Evolutionary conservation across 805 yeast species (phyloP).

Genomic region (Blastobotrys parvus): DNA sequence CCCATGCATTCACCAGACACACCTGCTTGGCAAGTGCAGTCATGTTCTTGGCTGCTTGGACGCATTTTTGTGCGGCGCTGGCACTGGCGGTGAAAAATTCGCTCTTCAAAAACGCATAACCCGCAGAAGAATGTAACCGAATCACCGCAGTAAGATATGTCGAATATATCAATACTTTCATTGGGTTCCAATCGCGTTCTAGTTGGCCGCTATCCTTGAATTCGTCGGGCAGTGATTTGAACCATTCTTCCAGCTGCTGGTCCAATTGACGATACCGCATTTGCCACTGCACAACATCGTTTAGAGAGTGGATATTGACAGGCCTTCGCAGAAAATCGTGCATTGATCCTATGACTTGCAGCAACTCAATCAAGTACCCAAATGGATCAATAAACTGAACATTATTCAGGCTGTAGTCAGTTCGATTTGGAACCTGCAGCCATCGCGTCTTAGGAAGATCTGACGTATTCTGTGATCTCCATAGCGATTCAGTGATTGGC

Average conservation of each 20-base stretch:
- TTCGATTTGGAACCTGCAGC: slow-evolving; percentile 6
- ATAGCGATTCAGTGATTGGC: slow-evolving; percentile 13
- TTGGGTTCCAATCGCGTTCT: slow-evolving; percentile 9
- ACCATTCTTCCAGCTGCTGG: slow-evolving; percentile 19
- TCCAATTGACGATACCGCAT: slow-evolving; percentile 16
- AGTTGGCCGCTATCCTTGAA: slow-evolving; percentile 2
- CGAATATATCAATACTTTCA: slow-evolving; percentile 16
- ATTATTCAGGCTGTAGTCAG: slow-evolving; percentile 3
- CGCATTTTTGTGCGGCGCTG: slow-evolving; percentile 17
- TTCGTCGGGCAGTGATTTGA: slow-evolving; percentile 12
- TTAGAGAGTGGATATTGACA: slow-evolving; percentile 16
- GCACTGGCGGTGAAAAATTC: slow-evolving; percentile 17
- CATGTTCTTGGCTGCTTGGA: slow-evolving; percentile 15
- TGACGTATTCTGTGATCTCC: slow-evolving; percentile 6
- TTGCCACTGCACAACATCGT: slow-evolving; percentile 22
- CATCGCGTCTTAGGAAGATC: slow-evolving; percentile 8
- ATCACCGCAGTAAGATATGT: slow-evolving; percentile 19
- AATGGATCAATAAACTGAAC: slow-evolving; percentile 10
- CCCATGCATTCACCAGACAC: slow-evolving; percentile 7
- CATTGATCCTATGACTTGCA: slow-evolving; percentile 18
- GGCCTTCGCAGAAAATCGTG: slow-evolving; percentile 21
- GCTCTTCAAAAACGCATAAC: slow-evolving; percentile 18
- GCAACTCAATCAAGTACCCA: slow-evolving; percentile 17
- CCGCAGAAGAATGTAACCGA: slow-evolving; percentile 22
- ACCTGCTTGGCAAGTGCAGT: slow-evolving; percentile 15